A percentile compares a stretch with the other conserved stretches of the same genome.
Evolutionary conservation across 768 basidiomycete genomes (phyloP).

Genomic region (Galerina sulciceps): DNA sequence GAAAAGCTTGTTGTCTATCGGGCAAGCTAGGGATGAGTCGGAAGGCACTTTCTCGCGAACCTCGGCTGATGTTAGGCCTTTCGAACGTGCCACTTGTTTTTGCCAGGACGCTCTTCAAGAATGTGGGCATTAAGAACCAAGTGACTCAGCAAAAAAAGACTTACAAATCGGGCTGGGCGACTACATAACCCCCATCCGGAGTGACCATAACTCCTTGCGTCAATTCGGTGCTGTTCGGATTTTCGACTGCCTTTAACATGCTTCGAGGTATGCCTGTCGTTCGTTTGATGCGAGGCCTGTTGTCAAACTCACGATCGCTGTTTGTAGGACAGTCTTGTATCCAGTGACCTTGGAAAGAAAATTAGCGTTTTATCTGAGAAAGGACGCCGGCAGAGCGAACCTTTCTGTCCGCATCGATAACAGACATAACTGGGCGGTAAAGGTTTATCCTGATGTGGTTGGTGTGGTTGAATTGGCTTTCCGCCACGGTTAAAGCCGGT

Average conservation of each 20-base stretch:
- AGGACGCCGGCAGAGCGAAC: conserved; percentile 42
- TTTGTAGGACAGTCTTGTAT: conserved; percentile 99
- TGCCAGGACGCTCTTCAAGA: conserved; percentile 86
- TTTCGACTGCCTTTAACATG: conserved; percentile 96
- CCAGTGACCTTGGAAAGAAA: conserved; percentile 81
- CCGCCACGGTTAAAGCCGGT: conserved; percentile 65
- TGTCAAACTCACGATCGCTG: conserved; percentile 92
- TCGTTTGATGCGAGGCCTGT: conserved; percentile 93
- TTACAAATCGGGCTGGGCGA: conserved; percentile 95
- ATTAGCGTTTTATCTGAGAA: neutral
- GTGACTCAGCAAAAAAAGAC: conserved; percentile 33
- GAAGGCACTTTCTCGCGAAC: conserved; percentile 84
- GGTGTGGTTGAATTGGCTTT: conserved; percentile 56
- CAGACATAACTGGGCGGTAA: conserved; percentile 96
- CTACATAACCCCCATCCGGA: conserved; percentile 96
- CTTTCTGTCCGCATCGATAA: conserved; percentile 98
- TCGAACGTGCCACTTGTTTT: conserved; percentile 81
- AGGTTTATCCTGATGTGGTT: conserved; percentile 71
- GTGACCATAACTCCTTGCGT: conserved; percentile 97
- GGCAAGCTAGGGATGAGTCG: conserved; percentile 81
- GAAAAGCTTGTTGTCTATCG: conserved; percentile 92
- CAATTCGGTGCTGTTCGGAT: conserved; percentile 70
- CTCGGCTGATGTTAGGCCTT: conserved; percentile 85
- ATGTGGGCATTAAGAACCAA: neutral
- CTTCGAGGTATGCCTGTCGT: conserved; percentile 98